Evolutionary conservation across 2,329 filamentous ascomycete genomes (phyloP).

Genomic region (Colletotrichum somersetense): DNA sequence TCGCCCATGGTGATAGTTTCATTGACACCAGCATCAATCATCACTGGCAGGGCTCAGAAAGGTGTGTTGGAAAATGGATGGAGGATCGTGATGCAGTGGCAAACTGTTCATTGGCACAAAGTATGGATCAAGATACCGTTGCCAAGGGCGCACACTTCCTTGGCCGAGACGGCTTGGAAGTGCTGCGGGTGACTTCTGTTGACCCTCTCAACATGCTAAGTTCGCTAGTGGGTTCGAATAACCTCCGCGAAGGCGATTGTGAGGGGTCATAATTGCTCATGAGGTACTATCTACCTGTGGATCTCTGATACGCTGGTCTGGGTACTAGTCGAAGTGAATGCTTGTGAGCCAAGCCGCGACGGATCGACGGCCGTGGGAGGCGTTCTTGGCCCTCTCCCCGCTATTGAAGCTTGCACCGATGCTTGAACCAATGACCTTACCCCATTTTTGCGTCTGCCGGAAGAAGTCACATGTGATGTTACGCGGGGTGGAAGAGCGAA

Average conservation of each 20-base stretch:
- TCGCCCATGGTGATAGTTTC: constrained; percentile 72
- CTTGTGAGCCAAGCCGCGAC: constrained; percentile 36
- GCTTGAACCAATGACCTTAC: constrained; percentile 51
- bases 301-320: constrained; percentile 56
- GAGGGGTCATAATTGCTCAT: constrained; percentile 55
- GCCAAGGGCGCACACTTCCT: constrained; percentile 56
- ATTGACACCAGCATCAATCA: constrained; percentile 74
- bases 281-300: constrained; percentile 57
- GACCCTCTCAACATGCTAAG: constrained; percentile 53
- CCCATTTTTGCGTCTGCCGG: constrained; percentile 55
- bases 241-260: constrained; percentile 57
- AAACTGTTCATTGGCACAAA: constrained; percentile 68
- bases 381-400: background rate
- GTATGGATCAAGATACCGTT: constrained; percentile 63
- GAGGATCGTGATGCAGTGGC: constrained; percentile 57
- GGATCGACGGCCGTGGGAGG: rapidly evolving
- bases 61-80: constrained; percentile 71
- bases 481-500: constrained; percentile 56
- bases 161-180: constrained; percentile 57
- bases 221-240: constrained; percentile 59
- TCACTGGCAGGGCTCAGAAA: constrained; percentile 68
- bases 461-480: constrained; percentile 52
- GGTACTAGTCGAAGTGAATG: constrained; percentile 54
- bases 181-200: constrained; percentile 58
- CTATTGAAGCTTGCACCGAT: constrained; percentile 21